Evolutionary conservation across 2,329 filamentous ascomycete genomes (phyloP).

Genomic region (Septoria linicola): DNA sequence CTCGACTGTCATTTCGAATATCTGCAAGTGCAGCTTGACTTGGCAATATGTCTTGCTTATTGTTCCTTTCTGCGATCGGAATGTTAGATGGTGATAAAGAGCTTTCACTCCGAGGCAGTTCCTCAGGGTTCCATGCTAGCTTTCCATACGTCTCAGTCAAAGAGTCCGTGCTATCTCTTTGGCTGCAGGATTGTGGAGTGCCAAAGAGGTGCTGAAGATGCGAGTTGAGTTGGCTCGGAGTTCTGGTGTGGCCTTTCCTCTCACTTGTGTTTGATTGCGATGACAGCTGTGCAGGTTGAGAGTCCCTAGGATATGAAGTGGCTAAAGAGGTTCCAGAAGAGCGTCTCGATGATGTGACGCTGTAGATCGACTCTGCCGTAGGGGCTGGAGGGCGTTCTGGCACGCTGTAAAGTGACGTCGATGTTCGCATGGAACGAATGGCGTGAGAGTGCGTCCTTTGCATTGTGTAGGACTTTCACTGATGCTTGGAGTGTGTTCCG

Average conservation of each 20-base stretch:
- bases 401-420: slow-evolving; percentile 9
- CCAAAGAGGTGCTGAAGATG: slow-evolving; percentile 11
- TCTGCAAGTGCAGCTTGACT: too few relatives aligned
- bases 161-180: slow-evolving; percentile 3
- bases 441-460: slow-evolving; percentile 1
- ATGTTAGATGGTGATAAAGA: too few relatives aligned
- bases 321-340: too few relatives aligned
- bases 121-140: slow-evolving; percentile 8
- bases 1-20: too few relatives aligned
- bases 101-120: background rate
- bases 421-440: slow-evolving; percentile 7
- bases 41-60: too few relatives aligned
- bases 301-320: too few relatives aligned
- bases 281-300: background rate
- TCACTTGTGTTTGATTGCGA: background rate
- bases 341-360: background rate
- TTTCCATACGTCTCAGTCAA: slow-evolving; percentile 3
- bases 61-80: too few relatives aligned
- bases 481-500: background rate
- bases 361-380: slow-evolving; percentile 2
- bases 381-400: slow-evolving; percentile 2
- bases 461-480: background rate
- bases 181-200: background rate
- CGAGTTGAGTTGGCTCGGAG: slow-evolving; percentile 7
- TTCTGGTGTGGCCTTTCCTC: background rate